phyloP scores from a whole-genome alignment of 1,139 yeast genomes.

The Sugiyamaella japonica region DNA sequence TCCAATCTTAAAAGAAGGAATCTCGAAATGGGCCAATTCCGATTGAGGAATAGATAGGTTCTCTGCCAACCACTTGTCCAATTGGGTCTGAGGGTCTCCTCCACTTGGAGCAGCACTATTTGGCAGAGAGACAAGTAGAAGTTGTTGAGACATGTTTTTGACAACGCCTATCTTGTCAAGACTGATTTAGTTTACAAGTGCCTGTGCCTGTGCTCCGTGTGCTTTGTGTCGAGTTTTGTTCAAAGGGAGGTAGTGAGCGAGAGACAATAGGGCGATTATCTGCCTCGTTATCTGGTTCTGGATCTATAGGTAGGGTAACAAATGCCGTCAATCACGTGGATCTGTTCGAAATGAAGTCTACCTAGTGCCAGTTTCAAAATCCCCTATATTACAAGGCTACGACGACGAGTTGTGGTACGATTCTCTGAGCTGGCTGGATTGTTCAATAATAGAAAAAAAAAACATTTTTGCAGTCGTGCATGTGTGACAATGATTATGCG shows the following conservation, averaged over 20 bases:
- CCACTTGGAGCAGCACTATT: conserved; percentile 50
- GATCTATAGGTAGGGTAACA: conserved; percentile 8
- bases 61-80: conserved; percentile 43
- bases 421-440: not conserved
- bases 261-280: conserved; percentile 9
- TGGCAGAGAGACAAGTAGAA: conserved; percentile 48
- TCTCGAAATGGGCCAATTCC: conserved; percentile 47
- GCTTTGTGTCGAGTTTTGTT: conserved; percentile 5
- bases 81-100: conserved; percentile 44
- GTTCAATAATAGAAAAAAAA: not conserved
- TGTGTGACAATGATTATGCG: not conserved
- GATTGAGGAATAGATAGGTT: conserved; percentile 27
- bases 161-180: not conserved
- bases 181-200: not conserved
- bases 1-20: conserved; percentile 94
- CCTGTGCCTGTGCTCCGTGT: not conserved
- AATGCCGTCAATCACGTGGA: not conserved
- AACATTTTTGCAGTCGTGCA: not conserved
- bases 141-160: conserved; percentile 10
- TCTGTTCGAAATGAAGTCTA: not conserved
- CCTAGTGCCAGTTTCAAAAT: too few relatives aligned
- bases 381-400: too few relatives aligned
- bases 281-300: not conserved
- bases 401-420: too few relatives aligned
- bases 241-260: not conserved